Percentiles rank a stretch among this genome's conserved stretches.
Evolutionary conservation across 495 filamentous ascomycete species (phyloP).

Genomic region (Margaritispora aquatica): DNA sequence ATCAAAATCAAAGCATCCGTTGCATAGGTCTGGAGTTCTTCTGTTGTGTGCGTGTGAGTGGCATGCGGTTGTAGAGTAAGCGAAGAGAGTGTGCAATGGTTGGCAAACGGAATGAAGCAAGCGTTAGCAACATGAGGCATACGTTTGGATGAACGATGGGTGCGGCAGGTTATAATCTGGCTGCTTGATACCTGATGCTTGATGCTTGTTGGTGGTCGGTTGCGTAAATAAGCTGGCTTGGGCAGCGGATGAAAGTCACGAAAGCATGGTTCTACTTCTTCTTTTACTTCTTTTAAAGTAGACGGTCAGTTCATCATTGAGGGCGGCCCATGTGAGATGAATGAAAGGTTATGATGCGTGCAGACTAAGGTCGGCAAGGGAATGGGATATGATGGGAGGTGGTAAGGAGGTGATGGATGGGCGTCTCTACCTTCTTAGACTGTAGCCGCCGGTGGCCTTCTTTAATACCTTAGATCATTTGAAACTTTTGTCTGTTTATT

Average conservation of each 20-base stretch:
- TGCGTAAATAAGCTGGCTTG: slow-evolving; percentile 1
- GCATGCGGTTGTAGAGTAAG: neutral
- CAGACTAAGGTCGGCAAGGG: neutral
- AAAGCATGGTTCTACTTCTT: slow-evolving; percentile 17
- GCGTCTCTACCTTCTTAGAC: slow-evolving; percentile 3
- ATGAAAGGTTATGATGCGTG: neutral
- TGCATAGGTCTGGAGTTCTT: slow-evolving; percentile 6
- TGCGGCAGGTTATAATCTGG: no score
- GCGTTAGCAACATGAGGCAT: no score
- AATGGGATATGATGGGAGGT: neutral
- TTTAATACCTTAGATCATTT: slow-evolving; percentile 24
- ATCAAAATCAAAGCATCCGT: slow-evolving; percentile 1
- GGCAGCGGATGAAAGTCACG: no score
- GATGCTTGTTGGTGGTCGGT: neutral
- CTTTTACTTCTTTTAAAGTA: slow-evolving; percentile 18
- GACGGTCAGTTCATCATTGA: no score
- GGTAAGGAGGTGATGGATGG: slow-evolving; percentile 1
- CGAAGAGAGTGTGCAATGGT: neutral
- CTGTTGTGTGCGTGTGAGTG: neutral
- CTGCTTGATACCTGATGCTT: neutral
- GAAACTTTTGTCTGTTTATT: slow-evolving; percentile 6
- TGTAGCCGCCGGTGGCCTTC: slow-evolving; percentile 12
- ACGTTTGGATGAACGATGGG: no score
- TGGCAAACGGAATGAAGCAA: neutral
- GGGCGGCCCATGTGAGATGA: neutral